A percentile compares a stretch with the other conserved stretches of the same genome.
These are phyloP conservation scores for Phaeomoniella chlamydospora DNA, from an alignment of 2,329 filamentous ascomycete species.

Conservation along the genomic window DNA sequence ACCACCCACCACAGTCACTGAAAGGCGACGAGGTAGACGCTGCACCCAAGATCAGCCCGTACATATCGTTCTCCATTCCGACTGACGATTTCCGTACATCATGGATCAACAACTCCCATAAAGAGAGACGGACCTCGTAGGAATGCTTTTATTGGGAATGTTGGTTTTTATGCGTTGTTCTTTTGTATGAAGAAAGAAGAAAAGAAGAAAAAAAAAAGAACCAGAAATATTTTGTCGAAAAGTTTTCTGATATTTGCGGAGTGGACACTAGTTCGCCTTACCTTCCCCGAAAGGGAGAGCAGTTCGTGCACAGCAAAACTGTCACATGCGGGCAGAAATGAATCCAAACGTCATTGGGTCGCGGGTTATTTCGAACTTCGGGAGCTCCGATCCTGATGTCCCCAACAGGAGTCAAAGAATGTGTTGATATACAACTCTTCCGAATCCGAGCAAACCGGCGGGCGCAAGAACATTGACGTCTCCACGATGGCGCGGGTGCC, in stretches of 20 bases:
- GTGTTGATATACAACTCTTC: too few species aligned
- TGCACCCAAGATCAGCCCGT: conserved; percentile 15
- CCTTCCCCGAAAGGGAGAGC: not conserved
- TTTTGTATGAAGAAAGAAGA: conserved; percentile 8
- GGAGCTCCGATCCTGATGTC: too few species aligned
- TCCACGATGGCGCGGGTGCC: conserved; percentile 42
- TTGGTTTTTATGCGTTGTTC: conserved; percentile 15
- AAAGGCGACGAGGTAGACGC: conserved; percentile 9
- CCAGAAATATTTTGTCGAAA: too few species aligned
- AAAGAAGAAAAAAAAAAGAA: too few species aligned
- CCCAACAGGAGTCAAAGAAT: too few species aligned
- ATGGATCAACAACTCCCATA: conserved; percentile 8
- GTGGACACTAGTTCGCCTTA: not conserved
- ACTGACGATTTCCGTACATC: conserved; percentile 16
- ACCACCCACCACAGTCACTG: conserved; percentile 10
- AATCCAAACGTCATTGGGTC: not conserved
- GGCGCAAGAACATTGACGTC: too few species aligned
- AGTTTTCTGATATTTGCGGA: conserved; percentile 2
- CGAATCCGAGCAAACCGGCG: too few species aligned
- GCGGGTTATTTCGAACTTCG: not conserved
- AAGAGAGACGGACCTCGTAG: conserved; percentile 11
- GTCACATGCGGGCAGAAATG: not conserved
- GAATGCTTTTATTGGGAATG: conserved; percentile 16
- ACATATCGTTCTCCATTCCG: conserved; percentile 13
- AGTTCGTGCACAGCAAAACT: not conserved